Evolutionary conservation across 495 filamentous ascomycete species (phyloP), one percentile per base, ranked within the genome.

Genomic region (Amphirosellinia nigrospora): DNA sequence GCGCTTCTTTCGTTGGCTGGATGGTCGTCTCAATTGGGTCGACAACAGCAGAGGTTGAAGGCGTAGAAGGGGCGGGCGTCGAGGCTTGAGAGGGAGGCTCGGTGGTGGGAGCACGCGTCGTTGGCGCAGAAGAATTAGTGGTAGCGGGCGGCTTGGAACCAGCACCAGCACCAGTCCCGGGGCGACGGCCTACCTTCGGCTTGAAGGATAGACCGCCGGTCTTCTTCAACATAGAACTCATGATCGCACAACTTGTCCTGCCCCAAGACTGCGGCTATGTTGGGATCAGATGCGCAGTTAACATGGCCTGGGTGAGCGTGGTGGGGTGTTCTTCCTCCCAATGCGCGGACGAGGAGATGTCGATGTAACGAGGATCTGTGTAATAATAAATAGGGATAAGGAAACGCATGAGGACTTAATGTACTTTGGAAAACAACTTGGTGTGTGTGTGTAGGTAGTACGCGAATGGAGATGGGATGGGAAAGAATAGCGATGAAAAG

Each of bases 161-260:
- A 39, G 67, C 60, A 10, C 48, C 64, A 23, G 45, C 68, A 30
- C 73, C 64, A 23, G 45, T 65, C 34, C 73, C 61, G 46, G 74
- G 76, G 39, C 76, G 74, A 68, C 74, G 73, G 52, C 68, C 73
- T 19, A 70, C 75, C 71, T 83, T 82, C 16, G 81, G 82, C 76
- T 82, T 83, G 71, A 84, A 82, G 76, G 72, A 76, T 71, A 78
- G 74, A 71, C 75, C 79, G 64, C 78, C 72, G 62, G 82, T 83
- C 68, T 81, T 83, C 66, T 82, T 84, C 68, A 85, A 64, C 81
- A 86, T 82, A 60, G 75, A 80, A 79, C 75, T 79, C 73, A 80
- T 81, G 70, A 59, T 62, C 71, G 45, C 71, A n/a, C 34, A 32
- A 0, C 26, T 64, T 9, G 21, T 69, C 36, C 26, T 23, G 26